These are phyloP conservation scores for Lophiostoma macrostomum DNA, from an alignment of 495 filamentous ascomycete genomes.

Conservation along the genomic window DNA sequence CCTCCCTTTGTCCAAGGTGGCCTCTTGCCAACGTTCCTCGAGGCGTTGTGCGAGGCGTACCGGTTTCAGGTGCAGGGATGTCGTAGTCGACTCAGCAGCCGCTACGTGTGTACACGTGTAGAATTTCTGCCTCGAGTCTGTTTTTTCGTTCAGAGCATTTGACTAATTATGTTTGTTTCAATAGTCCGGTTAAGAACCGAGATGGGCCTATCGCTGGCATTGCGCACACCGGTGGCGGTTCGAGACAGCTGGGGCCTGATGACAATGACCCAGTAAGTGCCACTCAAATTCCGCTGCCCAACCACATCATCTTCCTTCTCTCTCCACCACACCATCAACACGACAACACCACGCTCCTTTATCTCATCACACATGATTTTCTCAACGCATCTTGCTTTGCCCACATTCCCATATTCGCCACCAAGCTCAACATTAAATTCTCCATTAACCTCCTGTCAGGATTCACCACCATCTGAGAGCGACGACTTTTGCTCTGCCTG, in stretches of 20 bases:
- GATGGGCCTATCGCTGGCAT: constrained; percentile 30
- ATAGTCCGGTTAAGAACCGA: constrained; percentile 34
- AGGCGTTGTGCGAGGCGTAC: background rate
- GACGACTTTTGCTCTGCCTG: constrained; percentile 85
- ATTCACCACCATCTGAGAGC: constrained; percentile 63
- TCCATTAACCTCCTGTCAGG: constrained; percentile 32
- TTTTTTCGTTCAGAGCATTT: constrained; percentile 6
- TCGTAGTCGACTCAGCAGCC: constrained; percentile 12
- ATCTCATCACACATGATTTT: constrained; percentile 31
- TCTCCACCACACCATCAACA: constrained; percentile 27
- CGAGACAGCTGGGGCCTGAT: constrained; percentile 30
- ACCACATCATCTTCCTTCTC: constrained; percentile 29
- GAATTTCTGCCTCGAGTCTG: background rate
- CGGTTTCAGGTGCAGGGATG: constrained; percentile 13
- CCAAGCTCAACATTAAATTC: constrained; percentile 23
- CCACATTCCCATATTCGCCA: constrained; percentile 27
- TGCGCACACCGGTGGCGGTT: constrained; percentile 24
- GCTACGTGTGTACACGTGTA: constrained; percentile 23
- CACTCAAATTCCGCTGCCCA: constrained; percentile 29
- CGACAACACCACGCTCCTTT: constrained; percentile 3
- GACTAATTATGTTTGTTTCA: constrained; percentile 21
- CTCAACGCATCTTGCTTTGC: constrained; percentile 4
- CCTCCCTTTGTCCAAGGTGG: constrained; percentile 8
- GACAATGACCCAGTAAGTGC: constrained; percentile 34
- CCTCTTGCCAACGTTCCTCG: constrained; percentile 9